Percentiles rank a stretch among this genome's conserved stretches.
Conservation (phyloP, 495 filamentous ascomycete species). For the Xylaria bambusicola region DNA sequence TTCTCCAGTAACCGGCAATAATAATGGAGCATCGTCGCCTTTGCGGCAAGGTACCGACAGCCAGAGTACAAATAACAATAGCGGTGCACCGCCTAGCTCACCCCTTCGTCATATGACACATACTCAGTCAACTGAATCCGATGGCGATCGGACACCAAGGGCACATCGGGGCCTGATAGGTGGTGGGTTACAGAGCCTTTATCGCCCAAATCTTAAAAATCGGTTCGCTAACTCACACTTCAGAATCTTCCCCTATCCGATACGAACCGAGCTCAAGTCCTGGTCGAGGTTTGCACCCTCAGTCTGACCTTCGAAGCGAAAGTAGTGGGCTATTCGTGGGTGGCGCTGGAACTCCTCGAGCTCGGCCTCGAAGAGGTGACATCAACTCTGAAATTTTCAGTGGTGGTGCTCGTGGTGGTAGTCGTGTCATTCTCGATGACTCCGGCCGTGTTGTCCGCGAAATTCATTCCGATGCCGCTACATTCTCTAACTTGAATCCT, state of each 20-base stretch:
- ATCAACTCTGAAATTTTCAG: constrained; percentile 76
- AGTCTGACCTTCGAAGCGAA: constrained; percentile 69
- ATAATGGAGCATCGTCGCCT: constrained; percentile 43
- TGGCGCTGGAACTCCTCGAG: constrained; percentile 56
- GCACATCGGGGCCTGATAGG: constrained; percentile 61
- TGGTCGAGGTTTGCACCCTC: constrained; percentile 58
- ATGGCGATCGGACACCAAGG: constrained; percentile 71
- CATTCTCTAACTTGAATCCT: constrained; percentile 85
- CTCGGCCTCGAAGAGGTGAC: constrained; percentile 68
- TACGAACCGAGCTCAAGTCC: constrained; percentile 89
- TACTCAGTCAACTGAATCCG: constrained; percentile 47
- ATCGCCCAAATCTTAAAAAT: neutral
- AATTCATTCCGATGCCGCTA: constrained; percentile 70
- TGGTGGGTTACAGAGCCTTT: constrained; percentile 53
- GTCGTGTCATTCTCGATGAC: constrained; percentile 79
- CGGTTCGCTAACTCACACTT: constrained; percentile 22
- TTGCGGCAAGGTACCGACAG: constrained; percentile 56
- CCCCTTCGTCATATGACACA: constrained; percentile 61
- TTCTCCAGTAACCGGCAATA: constrained; percentile 61
- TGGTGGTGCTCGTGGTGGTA: constrained; percentile 63
- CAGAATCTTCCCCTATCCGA: constrained; percentile 88
- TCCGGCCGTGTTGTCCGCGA: constrained; percentile 69
- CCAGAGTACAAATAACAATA: constrained; percentile 57
- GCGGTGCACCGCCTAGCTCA: constrained; percentile 64
- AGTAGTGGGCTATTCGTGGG: constrained; percentile 86